These are phyloP conservation scores for Gaultheria prostrata DNA, from an alignment of 148 eudicot species.

Conservation along the genomic window DNA sequence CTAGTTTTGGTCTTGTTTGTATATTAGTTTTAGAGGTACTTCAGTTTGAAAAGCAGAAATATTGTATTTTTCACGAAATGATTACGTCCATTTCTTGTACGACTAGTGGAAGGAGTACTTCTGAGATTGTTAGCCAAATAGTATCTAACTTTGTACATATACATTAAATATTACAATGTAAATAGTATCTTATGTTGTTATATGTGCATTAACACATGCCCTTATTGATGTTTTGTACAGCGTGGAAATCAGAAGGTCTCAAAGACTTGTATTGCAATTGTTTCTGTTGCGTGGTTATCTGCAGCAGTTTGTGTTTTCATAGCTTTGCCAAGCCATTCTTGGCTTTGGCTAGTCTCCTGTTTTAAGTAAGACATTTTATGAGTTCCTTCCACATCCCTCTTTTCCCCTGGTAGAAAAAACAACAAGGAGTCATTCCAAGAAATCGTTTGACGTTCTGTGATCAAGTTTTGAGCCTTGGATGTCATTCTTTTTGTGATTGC, in stretches of 20 bases:
- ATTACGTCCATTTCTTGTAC: neutral
- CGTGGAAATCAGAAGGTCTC: conserved; percentile 80
- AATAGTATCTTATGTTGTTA: neutral
- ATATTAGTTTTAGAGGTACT: neutral
- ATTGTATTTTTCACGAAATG: neutral
- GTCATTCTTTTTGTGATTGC: neutral
- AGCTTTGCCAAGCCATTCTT: conserved; percentile 57
- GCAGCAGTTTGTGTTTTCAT: conserved; percentile 60
- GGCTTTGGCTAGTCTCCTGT: conserved; percentile 76
- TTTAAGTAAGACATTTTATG: conserved; percentile 55
- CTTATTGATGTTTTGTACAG: conserved; percentile 30
- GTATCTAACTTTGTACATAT: neutral
- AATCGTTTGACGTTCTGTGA: neutral
- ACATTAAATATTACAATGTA: neutral
- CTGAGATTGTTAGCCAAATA: neutral
- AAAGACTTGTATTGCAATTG: conserved; percentile 51
- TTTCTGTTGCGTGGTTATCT: conserved; percentile 54
- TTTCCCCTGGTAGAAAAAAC: neutral
- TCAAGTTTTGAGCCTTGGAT: conserved; percentile 7
- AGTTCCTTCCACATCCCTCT: neutral
- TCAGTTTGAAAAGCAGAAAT: neutral
- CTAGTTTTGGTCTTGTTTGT: neutral
- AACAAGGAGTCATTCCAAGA: neutral
- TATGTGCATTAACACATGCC: neutral
- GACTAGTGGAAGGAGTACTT: neutral